Conservation (phyloP, 2,329 filamentous ascomycete genomes). For the Fusarium acutatum region DNA sequence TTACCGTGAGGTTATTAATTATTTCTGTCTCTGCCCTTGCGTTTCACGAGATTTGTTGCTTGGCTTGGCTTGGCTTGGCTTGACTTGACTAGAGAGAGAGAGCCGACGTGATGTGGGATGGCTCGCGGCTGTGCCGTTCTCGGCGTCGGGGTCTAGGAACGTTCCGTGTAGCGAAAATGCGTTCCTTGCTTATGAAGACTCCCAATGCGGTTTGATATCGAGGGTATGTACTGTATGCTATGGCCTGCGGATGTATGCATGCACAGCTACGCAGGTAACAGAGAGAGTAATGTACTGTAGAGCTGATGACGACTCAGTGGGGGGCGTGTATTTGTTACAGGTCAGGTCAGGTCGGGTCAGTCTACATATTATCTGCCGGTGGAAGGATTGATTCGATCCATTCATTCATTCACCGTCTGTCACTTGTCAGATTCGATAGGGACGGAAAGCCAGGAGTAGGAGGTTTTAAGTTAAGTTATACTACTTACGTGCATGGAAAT, state of each 20-base stretch:
- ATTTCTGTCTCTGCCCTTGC: not conserved
- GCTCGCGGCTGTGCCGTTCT: not conserved
- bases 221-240: not conserved
- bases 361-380: not conserved
- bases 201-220: not conserved
- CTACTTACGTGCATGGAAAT: slow-evolving; percentile 6
- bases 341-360: not conserved
- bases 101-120: not conserved
- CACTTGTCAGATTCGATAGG: slow-evolving; percentile 23
- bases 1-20: not conserved
- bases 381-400: not conserved
- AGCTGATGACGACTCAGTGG: slow-evolving; percentile 12
- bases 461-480: not conserved
- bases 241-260: not conserved
- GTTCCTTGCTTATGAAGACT: not conserved
- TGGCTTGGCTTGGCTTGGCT: not conserved
- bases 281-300: not conserved
- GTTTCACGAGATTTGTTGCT: not conserved
- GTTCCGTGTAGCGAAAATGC: not conserved
- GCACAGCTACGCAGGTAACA: not conserved
- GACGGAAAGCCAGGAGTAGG: not conserved
- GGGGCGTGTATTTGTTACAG: not conserved
- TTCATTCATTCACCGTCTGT: not conserved
- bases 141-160: not conserved
- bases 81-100: not conserved